Evolutionary conservation across 108 stramenopile species (phyloP).

Genomic region (Pelagomonas calceolata): DNA sequence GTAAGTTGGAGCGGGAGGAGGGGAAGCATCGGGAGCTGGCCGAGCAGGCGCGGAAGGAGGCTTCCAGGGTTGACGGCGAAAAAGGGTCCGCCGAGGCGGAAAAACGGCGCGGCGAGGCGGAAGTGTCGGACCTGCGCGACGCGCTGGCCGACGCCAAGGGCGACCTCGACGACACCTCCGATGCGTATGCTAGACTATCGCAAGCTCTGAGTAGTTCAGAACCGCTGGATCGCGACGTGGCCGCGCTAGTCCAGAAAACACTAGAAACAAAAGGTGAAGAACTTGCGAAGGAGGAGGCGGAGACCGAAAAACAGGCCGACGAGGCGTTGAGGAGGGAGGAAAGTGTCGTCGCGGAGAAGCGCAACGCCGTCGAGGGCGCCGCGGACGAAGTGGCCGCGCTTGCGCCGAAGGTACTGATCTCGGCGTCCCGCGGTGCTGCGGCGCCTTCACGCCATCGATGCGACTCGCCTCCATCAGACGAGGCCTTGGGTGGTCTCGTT

Average conservation of each 20-base stretch:
- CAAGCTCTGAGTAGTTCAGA: not conserved
- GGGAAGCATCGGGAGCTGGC: no score
- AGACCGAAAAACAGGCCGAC: not conserved
- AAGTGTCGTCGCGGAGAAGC: not conserved
- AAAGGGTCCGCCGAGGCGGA: not conserved
- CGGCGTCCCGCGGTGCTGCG: no score
- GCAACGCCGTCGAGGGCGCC: not conserved
- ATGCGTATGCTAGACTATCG: not conserved
- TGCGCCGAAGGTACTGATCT: no score
- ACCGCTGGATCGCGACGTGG: not conserved
- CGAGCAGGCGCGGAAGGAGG: not conserved
- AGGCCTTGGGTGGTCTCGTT: no score
- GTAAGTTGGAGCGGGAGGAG: no score
- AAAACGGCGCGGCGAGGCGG: not conserved
- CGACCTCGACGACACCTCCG: no score
- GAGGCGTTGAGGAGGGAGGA: not conserved
- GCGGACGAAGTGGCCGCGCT: no score
- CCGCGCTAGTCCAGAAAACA: no score
- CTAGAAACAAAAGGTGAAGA: not conserved
- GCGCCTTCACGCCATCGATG: no score
- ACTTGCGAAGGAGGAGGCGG: not conserved
- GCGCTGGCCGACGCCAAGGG: no score
- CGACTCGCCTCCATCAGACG: no score
- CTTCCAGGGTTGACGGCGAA: not conserved
- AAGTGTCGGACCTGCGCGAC: no score